Conservation (phyloP, 1,284 basidiomycete species). For the Peniophora sp. region DNA sequence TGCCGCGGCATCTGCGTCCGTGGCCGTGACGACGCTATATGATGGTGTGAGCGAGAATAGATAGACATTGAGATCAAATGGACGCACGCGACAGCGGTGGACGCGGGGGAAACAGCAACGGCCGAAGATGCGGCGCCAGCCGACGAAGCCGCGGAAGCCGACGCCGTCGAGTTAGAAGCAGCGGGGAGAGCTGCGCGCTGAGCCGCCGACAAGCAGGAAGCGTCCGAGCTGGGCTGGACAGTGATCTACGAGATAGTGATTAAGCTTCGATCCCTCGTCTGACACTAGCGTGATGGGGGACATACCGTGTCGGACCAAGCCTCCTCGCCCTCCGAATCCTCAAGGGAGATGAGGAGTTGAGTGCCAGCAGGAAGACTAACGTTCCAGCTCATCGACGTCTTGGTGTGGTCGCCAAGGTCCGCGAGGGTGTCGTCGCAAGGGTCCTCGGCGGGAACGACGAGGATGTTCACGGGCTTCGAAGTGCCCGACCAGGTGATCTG, state of each 20-base stretch:
- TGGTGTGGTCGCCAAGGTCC: conserved; percentile 50
- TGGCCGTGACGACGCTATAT: conserved; percentile 8
- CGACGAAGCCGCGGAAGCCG: conserved; percentile 6
- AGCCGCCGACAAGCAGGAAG: conserved; percentile 35
- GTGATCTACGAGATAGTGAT: conserved; percentile 35
- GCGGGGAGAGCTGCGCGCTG: conserved; percentile 10
- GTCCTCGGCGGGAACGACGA: conserved; percentile 42
- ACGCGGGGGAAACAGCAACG: not conserved
- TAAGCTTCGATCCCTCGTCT: conserved; percentile 2
- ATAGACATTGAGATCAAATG: conserved; percentile 13
- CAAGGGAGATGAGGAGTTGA: conserved; percentile 44
- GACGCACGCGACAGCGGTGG: conserved; percentile 4
- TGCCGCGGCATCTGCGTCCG: conserved; percentile 8
- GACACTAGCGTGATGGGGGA: conserved; percentile 4
- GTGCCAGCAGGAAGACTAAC: conserved; percentile 40
- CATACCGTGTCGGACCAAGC: conserved; percentile 58
- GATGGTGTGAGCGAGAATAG: conserved; percentile 2
- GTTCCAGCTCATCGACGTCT: conserved; percentile 37
- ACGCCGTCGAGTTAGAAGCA: conserved; percentile 3
- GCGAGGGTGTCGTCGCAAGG: conserved; percentile 49
- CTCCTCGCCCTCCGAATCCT: conserved; percentile 46
- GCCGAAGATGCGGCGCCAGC: too few species aligned
- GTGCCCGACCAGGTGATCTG: conserved; percentile 46
- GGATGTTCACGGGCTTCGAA: conserved; percentile 50
- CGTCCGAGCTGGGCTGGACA: conserved; percentile 37